phyloP scores from a whole-genome alignment of 805 yeast species.

The Saturnispora sekii region DNA sequence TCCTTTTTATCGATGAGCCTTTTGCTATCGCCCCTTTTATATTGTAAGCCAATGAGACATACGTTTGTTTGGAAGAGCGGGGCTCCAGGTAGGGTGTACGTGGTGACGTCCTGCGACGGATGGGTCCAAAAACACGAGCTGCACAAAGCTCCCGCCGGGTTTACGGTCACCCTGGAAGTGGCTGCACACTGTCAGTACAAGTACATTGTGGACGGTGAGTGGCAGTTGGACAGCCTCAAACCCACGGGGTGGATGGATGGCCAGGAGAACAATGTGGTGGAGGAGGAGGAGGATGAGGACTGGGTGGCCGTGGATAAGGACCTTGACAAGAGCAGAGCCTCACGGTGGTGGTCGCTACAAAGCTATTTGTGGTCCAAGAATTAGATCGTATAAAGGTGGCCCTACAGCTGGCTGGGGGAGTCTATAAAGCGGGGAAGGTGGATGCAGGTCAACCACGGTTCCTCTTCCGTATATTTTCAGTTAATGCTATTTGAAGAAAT shows the following conservation, averaged over 20 bases:
- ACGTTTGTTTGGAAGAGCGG: constrained; percentile 2
- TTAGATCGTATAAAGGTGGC: neutral
- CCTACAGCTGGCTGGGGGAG: constrained; percentile 10
- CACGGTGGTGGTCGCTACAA: neutral
- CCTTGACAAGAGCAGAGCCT: neutral
- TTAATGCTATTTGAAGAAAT: neutral
- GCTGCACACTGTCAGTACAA: constrained; percentile 36
- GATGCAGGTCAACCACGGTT: too few species aligned
- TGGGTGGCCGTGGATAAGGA: constrained; percentile 14
- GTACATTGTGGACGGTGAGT: constrained; percentile 50
- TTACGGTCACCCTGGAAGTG: constrained; percentile 9
- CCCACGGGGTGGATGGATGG: constrained; percentile 35
- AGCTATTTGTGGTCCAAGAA: too few species aligned
- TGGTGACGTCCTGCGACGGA: constrained; percentile 52
- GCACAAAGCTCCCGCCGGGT: constrained; percentile 28
- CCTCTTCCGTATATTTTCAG: too few species aligned
- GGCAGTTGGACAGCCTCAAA: constrained; percentile 29
- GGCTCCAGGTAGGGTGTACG: constrained; percentile 30
- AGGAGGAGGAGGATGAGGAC: constrained; percentile 7
- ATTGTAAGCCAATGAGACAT: constrained; percentile 1
- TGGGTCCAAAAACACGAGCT: constrained; percentile 42
- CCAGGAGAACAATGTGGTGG: constrained; percentile 41
- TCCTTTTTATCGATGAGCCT: too few species aligned
- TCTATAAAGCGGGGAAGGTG: too few species aligned
- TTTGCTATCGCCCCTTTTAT: too few species aligned